Conservation (phyloP, 192 early-diverging fungal species). For the Coemansia sp. region DNA sequence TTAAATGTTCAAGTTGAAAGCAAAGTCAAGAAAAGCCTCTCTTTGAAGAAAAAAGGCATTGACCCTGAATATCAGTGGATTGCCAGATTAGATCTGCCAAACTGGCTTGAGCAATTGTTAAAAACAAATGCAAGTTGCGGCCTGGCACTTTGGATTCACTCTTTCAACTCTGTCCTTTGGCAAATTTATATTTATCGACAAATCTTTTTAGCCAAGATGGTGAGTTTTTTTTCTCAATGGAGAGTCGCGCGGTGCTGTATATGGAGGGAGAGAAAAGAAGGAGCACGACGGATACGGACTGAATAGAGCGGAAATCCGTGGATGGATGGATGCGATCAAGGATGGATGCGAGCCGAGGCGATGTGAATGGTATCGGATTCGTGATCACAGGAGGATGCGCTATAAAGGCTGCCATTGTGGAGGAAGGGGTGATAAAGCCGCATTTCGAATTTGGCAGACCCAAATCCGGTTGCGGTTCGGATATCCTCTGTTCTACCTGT, state of each 20-base stretch:
- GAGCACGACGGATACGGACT: background rate
- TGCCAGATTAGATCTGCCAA: background rate
- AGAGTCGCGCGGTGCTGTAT: background rate
- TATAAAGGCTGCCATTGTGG: background rate
- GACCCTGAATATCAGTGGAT: background rate
- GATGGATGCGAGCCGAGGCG: slow-evolving; percentile 9
- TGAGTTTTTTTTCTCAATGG: slow-evolving; percentile 8
- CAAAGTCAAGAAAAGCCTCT: no score
- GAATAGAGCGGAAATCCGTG: background rate
- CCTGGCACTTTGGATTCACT: slow-evolving; percentile 10
- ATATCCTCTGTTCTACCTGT: no score
- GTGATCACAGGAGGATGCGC: background rate
- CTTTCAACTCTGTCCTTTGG: slow-evolving; percentile 33
- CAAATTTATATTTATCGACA: slow-evolving; percentile 18
- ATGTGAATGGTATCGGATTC: background rate
- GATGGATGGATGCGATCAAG: slow-evolving; percentile 3
- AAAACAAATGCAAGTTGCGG: no score
- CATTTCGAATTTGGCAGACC: background rate
- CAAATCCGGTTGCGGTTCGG: background rate
- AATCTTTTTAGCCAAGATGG: slow-evolving; percentile 22
- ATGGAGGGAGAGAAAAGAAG: background rate
- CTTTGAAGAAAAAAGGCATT: no score
- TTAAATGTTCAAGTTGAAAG: background rate
- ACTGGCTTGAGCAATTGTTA: background rate
- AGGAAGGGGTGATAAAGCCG: background rate